A percentile compares a stretch with the other conserved stretches of the same genome.
Evolutionary conservation across 179 eudicot genomes (phyloP).

Genomic region (Heliamphora pulchella): DNA sequence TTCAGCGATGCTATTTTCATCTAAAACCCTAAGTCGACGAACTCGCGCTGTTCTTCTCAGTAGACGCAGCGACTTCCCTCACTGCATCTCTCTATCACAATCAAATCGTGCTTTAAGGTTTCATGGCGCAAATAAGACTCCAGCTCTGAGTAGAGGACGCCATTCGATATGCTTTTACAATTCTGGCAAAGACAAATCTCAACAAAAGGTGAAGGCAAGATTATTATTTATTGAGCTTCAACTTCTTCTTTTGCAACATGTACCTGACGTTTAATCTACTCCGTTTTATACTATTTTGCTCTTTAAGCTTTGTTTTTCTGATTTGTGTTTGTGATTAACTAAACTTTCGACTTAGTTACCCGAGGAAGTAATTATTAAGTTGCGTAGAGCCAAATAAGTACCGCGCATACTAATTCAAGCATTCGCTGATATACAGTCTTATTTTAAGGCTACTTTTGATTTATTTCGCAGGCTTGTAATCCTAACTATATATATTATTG

Average conservation of each 20-base stretch:
- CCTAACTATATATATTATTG: no score
- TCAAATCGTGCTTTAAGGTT: conserved; percentile 13
- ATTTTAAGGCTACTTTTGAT: no score
- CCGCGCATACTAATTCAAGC: no score
- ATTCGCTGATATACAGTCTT: no score
- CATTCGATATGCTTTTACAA: conserved; percentile 31
- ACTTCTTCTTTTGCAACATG: not conserved
- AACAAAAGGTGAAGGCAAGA: conserved; percentile 11
- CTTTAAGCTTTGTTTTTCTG: no score
- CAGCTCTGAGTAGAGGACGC: conserved; percentile 7
- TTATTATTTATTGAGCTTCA: not conserved
- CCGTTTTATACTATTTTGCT: no score
- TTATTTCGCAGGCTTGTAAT: no score
- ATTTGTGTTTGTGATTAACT: no score
- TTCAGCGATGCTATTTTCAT: not conserved
- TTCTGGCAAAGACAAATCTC: conserved; percentile 18
- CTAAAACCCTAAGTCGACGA: conserved; percentile 19
- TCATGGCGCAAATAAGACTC: not conserved
- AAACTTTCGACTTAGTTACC: no score
- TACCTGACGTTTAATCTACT: no score
- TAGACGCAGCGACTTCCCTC: not conserved
- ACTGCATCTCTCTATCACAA: conserved; percentile 8
- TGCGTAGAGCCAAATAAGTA: no score
- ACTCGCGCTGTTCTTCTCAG: conserved; percentile 1
- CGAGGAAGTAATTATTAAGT: no score